phyloP scores from a whole-genome alignment of 2,329 filamentous ascomycete genomes.

The Stagonosporopsis cucurbitacearum region DNA sequence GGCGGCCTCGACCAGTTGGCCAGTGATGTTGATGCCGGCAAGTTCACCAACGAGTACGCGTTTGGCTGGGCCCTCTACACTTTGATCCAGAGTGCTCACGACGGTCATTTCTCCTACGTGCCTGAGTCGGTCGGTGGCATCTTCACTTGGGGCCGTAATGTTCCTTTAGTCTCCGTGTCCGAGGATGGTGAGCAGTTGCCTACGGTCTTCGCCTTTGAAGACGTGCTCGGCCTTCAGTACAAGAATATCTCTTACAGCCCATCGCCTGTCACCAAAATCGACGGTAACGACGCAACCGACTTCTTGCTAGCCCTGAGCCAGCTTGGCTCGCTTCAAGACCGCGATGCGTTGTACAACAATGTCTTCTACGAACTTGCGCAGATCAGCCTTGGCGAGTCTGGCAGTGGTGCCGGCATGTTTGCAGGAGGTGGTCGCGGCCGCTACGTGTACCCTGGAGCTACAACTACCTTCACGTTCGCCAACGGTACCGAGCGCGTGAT shows the following conservation, averaged over 20 bases:
- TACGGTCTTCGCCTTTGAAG: constrained; percentile 61
- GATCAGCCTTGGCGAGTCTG: constrained; percentile 50
- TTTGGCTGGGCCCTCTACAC: constrained; percentile 61
- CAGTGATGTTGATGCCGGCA: constrained; percentile 44
- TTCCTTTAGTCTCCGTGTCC: constrained; percentile 66
- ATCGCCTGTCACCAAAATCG: constrained; percentile 62
- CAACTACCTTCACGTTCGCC: constrained; percentile 54
- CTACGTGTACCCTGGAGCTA: constrained; percentile 52
- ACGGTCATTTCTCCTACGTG: constrained; percentile 67
- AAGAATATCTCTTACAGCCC: constrained; percentile 55
- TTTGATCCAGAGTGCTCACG: constrained; percentile 63
- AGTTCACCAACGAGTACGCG: constrained; percentile 51
- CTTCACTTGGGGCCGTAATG: constrained; percentile 57
- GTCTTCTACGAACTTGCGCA: constrained; percentile 56
- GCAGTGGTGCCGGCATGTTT: constrained; percentile 53
- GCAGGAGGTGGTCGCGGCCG: constrained; percentile 53
- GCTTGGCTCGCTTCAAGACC: constrained; percentile 60
- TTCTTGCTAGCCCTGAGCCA: constrained; percentile 57
- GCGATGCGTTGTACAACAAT: constrained; percentile 64
- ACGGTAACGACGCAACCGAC: constrained; percentile 59
- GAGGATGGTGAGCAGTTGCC: constrained; percentile 65
- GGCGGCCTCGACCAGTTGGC: constrained; percentile 51
- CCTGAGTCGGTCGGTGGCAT: constrained; percentile 59
- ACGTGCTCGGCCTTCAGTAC: constrained; percentile 54
- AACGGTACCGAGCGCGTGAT: constrained; percentile 52